These are phyloP conservation scores for Pichia cactophila DNA, from an alignment of 1,139 yeast genomes.

Conservation along the genomic window DNA sequence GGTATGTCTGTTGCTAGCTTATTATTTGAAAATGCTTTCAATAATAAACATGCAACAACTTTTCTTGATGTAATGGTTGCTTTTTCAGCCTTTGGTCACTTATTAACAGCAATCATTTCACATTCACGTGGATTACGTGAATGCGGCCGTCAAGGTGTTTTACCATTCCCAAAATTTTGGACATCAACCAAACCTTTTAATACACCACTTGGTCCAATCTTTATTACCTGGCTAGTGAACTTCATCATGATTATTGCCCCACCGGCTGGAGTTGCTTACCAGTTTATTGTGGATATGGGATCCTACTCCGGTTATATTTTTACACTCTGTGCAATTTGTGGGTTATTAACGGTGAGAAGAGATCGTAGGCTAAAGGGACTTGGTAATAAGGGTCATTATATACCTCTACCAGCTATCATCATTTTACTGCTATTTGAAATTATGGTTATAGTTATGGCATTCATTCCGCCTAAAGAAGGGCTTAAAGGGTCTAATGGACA, in stretches of 20 bases:
- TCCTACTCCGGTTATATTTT: slow-evolving; percentile 33
- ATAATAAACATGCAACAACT: slow-evolving; percentile 28
- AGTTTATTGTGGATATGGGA: slow-evolving; percentile 32
- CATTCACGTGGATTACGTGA: slow-evolving; percentile 39
- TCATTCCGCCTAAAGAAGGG: slow-evolving; percentile 34
- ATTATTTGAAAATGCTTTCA: slow-evolving; percentile 33
- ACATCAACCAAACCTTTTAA: slow-evolving; percentile 37
- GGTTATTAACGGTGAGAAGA: slow-evolving; percentile 32
- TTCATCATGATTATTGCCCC: slow-evolving; percentile 37
- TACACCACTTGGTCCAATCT: slow-evolving; percentile 36
- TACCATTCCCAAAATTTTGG: slow-evolving; percentile 37
- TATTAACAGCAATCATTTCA: slow-evolving; percentile 34
- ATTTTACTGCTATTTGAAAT: slow-evolving; percentile 30
- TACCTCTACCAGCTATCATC: slow-evolving; percentile 30
- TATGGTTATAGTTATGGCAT: slow-evolving; percentile 35
- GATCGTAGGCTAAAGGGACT: slow-evolving; percentile 33
- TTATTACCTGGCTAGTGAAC: slow-evolving; percentile 34
- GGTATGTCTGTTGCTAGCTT: slow-evolving; percentile 32
- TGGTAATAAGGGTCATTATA: slow-evolving; percentile 24
- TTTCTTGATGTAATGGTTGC: slow-evolving; percentile 36
- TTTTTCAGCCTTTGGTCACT: slow-evolving; percentile 37
- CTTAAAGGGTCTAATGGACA: slow-evolving; percentile 34
- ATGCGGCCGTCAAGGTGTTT: slow-evolving; percentile 42
- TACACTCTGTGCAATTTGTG: slow-evolving; percentile 32
- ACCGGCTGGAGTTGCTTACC: slow-evolving; percentile 41